A percentile compares a stretch with the other conserved stretches of the same genome.
Evolutionary conservation across 2,329 filamentous ascomycete genomes (phyloP).

Genomic region (Epichloe scottii): DNA sequence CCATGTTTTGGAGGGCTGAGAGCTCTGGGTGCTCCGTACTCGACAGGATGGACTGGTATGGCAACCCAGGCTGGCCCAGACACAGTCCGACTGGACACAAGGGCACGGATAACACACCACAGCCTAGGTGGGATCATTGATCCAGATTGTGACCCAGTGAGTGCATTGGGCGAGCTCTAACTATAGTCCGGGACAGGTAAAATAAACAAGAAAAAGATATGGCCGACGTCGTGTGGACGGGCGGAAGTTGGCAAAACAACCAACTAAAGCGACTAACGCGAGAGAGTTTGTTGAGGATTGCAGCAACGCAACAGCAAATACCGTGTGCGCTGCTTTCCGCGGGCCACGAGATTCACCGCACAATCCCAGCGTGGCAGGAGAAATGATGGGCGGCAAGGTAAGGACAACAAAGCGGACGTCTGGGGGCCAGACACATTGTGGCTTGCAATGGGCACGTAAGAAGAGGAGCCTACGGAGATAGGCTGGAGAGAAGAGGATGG

Average conservation of each 20-base stretch:
- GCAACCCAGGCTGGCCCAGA: neutral
- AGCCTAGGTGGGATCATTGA: conserved; percentile 4
- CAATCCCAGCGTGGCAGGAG: neutral
- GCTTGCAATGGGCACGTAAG: neutral
- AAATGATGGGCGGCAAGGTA: neutral
- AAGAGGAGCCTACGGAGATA: neutral
- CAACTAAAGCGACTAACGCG: neutral
- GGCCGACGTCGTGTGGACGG: neutral
- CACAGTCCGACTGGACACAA: conserved; percentile 3
- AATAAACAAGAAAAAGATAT: neutral
- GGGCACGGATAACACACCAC: conserved; percentile 4
- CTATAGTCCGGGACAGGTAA: neutral
- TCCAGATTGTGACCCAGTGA: conserved; percentile 2
- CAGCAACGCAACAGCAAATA: neutral
- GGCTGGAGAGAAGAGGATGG: neutral
- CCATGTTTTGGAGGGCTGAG: neutral
- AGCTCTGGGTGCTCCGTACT: neutral
- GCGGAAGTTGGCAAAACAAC: neutral
- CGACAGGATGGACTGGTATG: neutral
- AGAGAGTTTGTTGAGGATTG: neutral
- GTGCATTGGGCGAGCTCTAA: neutral
- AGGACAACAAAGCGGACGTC: neutral
- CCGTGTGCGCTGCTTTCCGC: neutral
- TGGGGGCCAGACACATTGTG: neutral
- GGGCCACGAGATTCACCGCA: neutral